Conservation (phyloP, 139 green algal species). For the Ettlia oleoabundans region DNA sequence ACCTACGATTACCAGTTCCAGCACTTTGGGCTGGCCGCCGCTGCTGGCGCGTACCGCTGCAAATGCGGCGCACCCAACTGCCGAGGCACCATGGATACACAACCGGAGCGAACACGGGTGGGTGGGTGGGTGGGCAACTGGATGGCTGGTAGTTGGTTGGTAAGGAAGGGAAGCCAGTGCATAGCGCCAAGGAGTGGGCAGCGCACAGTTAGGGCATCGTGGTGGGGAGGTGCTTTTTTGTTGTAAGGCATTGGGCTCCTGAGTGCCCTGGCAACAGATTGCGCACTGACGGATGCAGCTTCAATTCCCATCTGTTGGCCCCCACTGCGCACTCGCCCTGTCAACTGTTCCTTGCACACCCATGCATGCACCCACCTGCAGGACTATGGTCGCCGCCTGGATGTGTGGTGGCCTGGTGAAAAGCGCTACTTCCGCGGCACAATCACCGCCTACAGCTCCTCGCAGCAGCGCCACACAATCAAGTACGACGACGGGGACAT, state of each 20-base stretch:
- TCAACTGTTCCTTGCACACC: background rate
- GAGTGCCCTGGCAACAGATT: no score
- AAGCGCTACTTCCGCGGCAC: constrained; percentile 73
- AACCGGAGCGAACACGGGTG: constrained; percentile 50
- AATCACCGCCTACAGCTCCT: constrained; percentile 66
- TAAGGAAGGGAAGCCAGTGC: background rate
- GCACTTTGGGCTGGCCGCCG: constrained; percentile 46
- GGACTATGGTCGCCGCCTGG: constrained; percentile 56
- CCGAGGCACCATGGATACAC: constrained; percentile 79
- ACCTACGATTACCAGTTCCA: constrained; percentile 89
- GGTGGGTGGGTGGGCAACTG: background rate
- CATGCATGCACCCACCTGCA: background rate
- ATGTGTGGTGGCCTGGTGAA: constrained; percentile 82
- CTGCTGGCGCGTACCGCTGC: constrained; percentile 62
- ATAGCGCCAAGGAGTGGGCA: background rate
- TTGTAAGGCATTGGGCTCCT: no score
- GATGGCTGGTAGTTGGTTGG: background rate
- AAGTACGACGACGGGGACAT: constrained; percentile 79
- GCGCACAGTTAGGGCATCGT: no score
- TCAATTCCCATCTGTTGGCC: background rate
- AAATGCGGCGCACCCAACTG: constrained; percentile 86
- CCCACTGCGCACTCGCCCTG: background rate
- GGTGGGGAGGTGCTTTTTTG: no score
- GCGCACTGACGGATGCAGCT: no score
- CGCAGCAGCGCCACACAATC: constrained; percentile 66